Evolutionary conservation across 2,329 filamentous ascomycete species (phyloP), one percentile per base, ranked within the genome.

Genomic region (Corynespora cassiicola): DNA sequence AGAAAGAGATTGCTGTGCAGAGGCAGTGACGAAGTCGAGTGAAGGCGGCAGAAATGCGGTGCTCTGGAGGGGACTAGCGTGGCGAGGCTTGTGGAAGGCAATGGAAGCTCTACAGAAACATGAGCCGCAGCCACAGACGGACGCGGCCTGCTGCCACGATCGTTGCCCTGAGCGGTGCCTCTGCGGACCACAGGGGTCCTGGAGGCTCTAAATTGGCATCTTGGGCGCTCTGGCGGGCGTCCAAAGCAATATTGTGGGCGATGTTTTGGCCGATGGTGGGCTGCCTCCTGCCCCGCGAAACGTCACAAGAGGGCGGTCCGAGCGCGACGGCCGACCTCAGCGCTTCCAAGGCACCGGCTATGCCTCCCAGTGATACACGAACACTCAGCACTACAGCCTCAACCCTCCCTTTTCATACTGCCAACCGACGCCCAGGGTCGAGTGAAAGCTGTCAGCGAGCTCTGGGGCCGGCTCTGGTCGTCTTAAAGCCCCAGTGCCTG

Each of bases 41-140:
- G 55, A 49, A 57, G 50, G 55, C 36, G 48, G 64, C 59, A 66
- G 64, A 66, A 68, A 63, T 65, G 61, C 51, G 44, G 50, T 48
- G 46, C 43, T 56, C 18, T 22, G 57, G 27, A 28, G 60, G 50
- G 47, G 56, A 60, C 61, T 66, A 66, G 63, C 63, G 61, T 56
- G 44, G 31, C 45, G 47, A 52, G 48, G 52, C 50, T 52, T 42
- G 45, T 58, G 56, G 65, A 68, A 68, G 56, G 58, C 40, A 63
- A 66, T 68, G 57, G 65, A 68, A 67, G 55, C 58, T 52, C 47
- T 51, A 35, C 56, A 47, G 63, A 64, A 65, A 45, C 50, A 45
- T 42, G 36, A 54, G 45, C 47, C 52, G 45, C 53, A 52, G 45
- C 12, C 14, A 11, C 45, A 43, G 23, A 25, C 16, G 18, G 36